Percentiles rank a stretch among this genome's conserved stretches.
phyloP scores from a whole-genome alignment of 2,329 filamentous ascomycete genomes.

The Xylaria sp. region DNA sequence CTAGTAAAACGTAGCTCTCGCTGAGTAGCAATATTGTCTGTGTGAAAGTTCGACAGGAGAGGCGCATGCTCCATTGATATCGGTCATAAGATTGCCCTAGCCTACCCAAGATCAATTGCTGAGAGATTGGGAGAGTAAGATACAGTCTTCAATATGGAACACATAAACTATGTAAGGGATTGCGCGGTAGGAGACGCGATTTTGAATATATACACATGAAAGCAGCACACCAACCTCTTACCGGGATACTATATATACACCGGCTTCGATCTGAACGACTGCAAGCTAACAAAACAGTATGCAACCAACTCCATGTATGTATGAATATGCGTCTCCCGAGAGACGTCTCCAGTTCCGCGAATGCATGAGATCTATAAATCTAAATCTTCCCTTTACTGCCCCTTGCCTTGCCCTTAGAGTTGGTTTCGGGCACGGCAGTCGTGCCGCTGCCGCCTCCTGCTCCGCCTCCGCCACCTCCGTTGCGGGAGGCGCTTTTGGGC shows the following conservation, averaged over 20 bases:
- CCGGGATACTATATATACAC: constrained; percentile 15
- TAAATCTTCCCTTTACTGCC: constrained; percentile 33
- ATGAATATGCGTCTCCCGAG: constrained; percentile 29
- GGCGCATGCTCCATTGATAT: neutral
- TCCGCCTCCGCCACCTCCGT: constrained; percentile 11
- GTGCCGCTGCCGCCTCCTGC: constrained; percentile 12
- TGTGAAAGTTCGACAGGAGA: no score
- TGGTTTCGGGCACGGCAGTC: constrained; percentile 13
- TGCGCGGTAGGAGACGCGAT: neutral
- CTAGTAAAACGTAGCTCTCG: no score
- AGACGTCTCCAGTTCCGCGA: constrained; percentile 13
- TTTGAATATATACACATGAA: constrained; percentile 11
- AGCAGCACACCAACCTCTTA: neutral
- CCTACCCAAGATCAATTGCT: neutral
- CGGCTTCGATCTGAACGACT: neutral
- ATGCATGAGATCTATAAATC: constrained; percentile 33
- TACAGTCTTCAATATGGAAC: neutral
- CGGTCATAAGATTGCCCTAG: neutral
- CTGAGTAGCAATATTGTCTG: no score
- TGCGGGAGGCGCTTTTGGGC: constrained; percentile 20
- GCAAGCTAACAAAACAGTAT: neutral
- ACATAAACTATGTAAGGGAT: neutral
- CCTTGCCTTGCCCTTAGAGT: constrained; percentile 26
- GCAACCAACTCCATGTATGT: constrained; percentile 22
- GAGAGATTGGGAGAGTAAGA: neutral